Conservation (phyloP, 1,284 basidiomycete species). For the Irpex rosettiformis region DNA sequence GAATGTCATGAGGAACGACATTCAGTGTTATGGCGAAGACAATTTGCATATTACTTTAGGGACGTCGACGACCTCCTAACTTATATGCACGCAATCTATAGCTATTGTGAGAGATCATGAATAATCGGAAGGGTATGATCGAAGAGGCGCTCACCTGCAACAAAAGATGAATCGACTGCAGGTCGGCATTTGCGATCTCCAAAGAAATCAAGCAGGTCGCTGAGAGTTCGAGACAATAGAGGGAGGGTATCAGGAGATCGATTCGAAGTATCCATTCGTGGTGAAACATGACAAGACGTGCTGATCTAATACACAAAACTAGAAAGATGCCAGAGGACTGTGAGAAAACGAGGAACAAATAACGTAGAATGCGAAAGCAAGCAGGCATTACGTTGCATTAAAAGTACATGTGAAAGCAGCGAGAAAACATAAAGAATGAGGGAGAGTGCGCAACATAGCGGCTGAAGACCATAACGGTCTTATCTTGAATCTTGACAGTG, state of each 20-base stretch:
- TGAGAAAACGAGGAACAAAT: not conserved
- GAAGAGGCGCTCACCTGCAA: no score
- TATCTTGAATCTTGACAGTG: not conserved
- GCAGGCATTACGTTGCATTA: constrained; percentile 2
- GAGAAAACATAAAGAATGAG: not conserved
- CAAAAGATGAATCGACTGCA: not conserved
- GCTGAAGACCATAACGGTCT: not conserved
- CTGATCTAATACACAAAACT: not conserved
- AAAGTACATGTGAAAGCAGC: constrained; percentile 3
- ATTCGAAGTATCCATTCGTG: not conserved
- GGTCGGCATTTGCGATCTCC: no score
- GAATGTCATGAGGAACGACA: no score
- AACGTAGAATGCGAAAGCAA: constrained; percentile 1
- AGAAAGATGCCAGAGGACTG: not conserved
- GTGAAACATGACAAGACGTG: not conserved
- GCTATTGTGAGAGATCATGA: no score
- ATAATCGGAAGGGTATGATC: no score
- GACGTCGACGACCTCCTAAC: no score
- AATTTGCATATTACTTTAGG: no score
- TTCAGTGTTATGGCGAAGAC: no score
- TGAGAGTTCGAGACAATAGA: no score
- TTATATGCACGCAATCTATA: no score
- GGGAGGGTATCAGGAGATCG: not conserved
- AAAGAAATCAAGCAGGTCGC: no score
- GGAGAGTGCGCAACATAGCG: not conserved